Conservation (phyloP, 768 basidiomycete species). For the Boletus speciosus region DNA sequence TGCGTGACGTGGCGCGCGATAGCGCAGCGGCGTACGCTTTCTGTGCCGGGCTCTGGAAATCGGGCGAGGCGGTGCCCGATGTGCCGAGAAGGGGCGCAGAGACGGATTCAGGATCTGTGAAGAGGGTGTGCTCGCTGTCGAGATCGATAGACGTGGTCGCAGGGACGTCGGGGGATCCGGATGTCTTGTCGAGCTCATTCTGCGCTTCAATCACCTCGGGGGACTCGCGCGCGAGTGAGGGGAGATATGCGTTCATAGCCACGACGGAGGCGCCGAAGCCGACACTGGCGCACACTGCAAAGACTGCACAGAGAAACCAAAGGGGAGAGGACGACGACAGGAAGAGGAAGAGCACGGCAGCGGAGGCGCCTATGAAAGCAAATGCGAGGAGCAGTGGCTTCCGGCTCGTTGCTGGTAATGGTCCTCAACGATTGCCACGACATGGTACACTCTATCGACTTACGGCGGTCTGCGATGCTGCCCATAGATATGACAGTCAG, state of each 20-base stretch:
- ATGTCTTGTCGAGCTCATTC: slow-evolving; percentile 24
- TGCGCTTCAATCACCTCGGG: slow-evolving; percentile 51
- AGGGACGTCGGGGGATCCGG: slow-evolving; percentile 1
- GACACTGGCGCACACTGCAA: slow-evolving; percentile 79
- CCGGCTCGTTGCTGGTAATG: slow-evolving; percentile 56
- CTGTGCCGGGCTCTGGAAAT: slow-evolving; percentile 22
- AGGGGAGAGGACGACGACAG: slow-evolving; percentile 67
- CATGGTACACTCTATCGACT: slow-evolving; percentile 25
- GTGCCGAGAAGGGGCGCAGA: slow-evolving; percentile 37
- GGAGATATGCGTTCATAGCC: slow-evolving; percentile 88
- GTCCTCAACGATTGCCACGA: neutral
- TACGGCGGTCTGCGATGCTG: slow-evolving; percentile 85
- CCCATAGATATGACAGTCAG: slow-evolving; percentile 95
- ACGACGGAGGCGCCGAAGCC: slow-evolving; percentile 85
- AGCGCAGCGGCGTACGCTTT: slow-evolving; percentile 53
- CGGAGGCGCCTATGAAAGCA: slow-evolving; percentile 64
- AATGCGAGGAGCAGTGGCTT: slow-evolving; percentile 76
- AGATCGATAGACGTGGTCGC: slow-evolving; percentile 9
- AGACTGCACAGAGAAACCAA: slow-evolving; percentile 65
- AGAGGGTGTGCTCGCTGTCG: slow-evolving; percentile 3
- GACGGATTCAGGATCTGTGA: slow-evolving; percentile 24
- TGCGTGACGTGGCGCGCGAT: slow-evolving; percentile 72
- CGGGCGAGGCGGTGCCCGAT: neutral
- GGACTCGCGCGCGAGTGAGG: slow-evolving; percentile 62
- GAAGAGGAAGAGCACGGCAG: slow-evolving; percentile 67